Percentiles rank a stretch among this genome's conserved stretches.
Conservation (phyloP, 2,329 filamentous ascomycete species). For the Sclerotinia minor region DNA sequence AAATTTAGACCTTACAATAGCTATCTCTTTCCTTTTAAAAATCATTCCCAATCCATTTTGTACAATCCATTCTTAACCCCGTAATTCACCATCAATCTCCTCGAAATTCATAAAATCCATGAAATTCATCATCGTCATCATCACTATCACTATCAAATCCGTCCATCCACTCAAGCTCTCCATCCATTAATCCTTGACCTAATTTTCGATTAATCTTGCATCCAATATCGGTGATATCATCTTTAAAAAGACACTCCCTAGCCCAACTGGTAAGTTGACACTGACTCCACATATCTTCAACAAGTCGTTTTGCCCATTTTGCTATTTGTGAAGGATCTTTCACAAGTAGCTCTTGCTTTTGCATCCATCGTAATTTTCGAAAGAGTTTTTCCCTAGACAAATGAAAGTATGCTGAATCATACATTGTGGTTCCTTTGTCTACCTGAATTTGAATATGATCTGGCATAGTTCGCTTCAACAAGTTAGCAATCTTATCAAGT, state of each 20-base stretch:
- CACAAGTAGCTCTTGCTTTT: neutral
- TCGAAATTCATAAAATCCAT: neutral
- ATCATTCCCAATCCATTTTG: neutral
- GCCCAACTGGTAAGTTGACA: neutral
- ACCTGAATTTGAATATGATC: conserved; percentile 13
- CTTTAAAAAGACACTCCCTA: neutral
- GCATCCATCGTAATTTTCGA: conserved; percentile 22
- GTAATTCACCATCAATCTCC: neutral
- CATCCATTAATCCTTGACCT: neutral
- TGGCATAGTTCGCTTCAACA: conserved; percentile 19
- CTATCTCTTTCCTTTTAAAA: neutral
- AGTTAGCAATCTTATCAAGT: conserved; percentile 15
- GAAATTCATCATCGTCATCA: neutral
- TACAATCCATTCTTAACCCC: neutral
- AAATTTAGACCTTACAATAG: neutral
- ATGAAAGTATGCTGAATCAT: conserved; percentile 8
- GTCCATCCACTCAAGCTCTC: conserved; percentile 3
- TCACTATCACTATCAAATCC: neutral
- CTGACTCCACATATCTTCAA: conserved; percentile 20
- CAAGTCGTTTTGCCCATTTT: conserved; percentile 14
- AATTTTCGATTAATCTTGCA: conserved; percentile 18
- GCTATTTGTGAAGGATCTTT: conserved; percentile 14
- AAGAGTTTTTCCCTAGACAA: conserved; percentile 13
- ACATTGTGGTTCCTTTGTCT: conserved; percentile 20
- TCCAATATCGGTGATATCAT: conserved; percentile 9